A percentile compares a stretch with the other conserved stretches of the same genome.
Evolutionary conservation across 2,329 filamentous ascomycete species (phyloP).

Genomic region (Onygena corvina): DNA sequence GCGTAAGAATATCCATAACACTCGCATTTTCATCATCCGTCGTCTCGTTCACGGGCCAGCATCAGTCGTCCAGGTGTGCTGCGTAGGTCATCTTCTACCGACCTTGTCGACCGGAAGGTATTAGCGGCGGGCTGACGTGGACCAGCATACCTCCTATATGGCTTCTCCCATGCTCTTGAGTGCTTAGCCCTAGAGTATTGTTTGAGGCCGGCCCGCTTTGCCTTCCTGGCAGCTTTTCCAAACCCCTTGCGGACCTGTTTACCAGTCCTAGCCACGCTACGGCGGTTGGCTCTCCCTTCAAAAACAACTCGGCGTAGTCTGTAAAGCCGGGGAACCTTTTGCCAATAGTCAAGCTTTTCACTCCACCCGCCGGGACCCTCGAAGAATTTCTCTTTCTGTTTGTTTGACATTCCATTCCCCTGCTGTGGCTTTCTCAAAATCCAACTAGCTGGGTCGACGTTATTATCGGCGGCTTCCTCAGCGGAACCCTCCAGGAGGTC

Average conservation of each 20-base stretch:
- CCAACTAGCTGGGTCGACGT: conserved; percentile 32
- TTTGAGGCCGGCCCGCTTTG: not conserved
- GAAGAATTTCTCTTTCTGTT: conserved; percentile 29
- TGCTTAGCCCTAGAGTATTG: not conserved
- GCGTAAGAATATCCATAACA: not conserved
- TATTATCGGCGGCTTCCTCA: conserved; percentile 29
- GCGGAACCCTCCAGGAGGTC: conserved; percentile 27
- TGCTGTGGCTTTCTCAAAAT: conserved; percentile 32
- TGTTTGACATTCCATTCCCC: conserved; percentile 26
- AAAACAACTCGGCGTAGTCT: conserved; percentile 26
- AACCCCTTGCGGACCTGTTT: conserved; percentile 17
- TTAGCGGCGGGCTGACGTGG: not conserved
- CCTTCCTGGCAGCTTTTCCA: conserved; percentile 12
- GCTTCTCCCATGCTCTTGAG: not conserved
- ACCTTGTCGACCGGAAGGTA: not conserved
- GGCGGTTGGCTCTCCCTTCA: conserved; percentile 29
- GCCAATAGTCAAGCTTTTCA: conserved; percentile 31
- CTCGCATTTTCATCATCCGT: not conserved
- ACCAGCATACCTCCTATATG: not conserved
- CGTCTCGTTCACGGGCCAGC: not conserved
- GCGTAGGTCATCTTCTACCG: not conserved
- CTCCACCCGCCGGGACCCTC: conserved; percentile 31
- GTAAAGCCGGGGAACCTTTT: conserved; percentile 27
- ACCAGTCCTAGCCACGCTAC: conserved; percentile 23
- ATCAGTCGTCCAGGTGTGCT: not conserved